Base-by-base conservation (phyloP, 495 filamentous ascomycete species). In the Tuber umbilicatum region DNA sequence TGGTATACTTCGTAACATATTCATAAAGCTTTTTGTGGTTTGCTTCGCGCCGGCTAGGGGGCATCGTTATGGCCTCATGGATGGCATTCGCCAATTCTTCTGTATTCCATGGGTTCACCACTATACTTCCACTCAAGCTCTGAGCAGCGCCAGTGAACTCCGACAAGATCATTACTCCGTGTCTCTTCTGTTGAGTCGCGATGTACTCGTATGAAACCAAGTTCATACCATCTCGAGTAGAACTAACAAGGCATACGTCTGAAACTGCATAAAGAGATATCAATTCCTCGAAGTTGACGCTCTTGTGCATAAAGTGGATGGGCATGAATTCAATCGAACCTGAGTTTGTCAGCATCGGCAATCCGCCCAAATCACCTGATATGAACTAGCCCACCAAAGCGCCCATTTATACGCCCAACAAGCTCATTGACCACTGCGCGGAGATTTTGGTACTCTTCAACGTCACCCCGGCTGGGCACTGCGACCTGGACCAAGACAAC, bases 221-320 rank as follows among this genome's bases (percentile, higher is more conserved):
- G 82, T 98, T 98, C 94, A 98, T 97, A 74, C 94, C 94, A 81
- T 97, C 94, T n/a, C 94, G 88, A 1, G 91, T 96, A 0, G 93
- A 97, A 21, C 91, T 92, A 70, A 97, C 91, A 9, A 98, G 87
- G 81, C 94, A 98, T 67, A 91, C 91, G 82, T 97, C 94, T 17
- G 92, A 93, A 50, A 97, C 88, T 41, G 93, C 91, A 79, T 98
- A 98, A 2, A 98, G 85, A 0, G 94, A 94, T 39, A 93, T 91
- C n/a, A 98, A 87, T 83, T 98, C 94, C 68, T 93, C 90, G 43
- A 82, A 82, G 35, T 81, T 77, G 78, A 97, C 91, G 7, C 91
- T 94, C 79, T 96, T 92, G 84, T 97, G 94, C 84, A 97, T 89
- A 84, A 97, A 97, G 81, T 97, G 91, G 82, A 97, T 93, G 0